A percentile compares a stretch with the other conserved stretches of the same genome.
phyloP scores from a whole-genome alignment of 495 filamentous ascomycete species.

The Penicillium arizonense region DNA sequence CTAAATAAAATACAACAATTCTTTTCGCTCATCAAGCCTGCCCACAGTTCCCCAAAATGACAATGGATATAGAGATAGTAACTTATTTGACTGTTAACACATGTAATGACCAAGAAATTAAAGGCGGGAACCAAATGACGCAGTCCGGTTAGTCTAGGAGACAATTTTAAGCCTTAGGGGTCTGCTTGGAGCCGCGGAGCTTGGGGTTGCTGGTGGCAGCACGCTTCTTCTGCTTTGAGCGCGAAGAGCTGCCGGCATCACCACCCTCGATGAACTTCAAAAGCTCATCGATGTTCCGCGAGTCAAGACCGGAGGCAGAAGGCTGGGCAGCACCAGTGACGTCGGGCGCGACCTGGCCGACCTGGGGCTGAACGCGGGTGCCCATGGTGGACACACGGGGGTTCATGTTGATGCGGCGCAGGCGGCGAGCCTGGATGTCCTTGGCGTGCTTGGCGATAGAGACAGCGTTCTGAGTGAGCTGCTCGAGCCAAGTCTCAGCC shows the following conservation, averaged over 20 bases:
- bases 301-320: constrained; percentile 53
- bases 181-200: constrained; percentile 52
- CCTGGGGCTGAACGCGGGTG: constrained; percentile 49
- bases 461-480: constrained; percentile 92
- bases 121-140: constrained; percentile 6
- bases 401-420: constrained; percentile 58
- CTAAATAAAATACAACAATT: constrained; percentile 31
- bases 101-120: constrained; percentile 27
- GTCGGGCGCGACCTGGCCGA: constrained; percentile 53
- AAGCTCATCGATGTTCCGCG: constrained; percentile 79
- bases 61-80: constrained; percentile 24
- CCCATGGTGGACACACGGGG: constrained; percentile 52
- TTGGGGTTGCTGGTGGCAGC: constrained; percentile 68
- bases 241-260: constrained; percentile 48
- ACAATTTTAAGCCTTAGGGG: constrained; percentile 26
- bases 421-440: constrained; percentile 69
- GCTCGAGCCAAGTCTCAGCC: constrained; percentile 90
- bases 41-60: constrained; percentile 24
- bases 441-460: constrained; percentile 89
- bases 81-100: constrained; percentile 36
- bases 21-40: constrained; percentile 36
- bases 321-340: constrained; percentile 36
- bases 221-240: constrained; percentile 64
- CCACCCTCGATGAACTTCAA: constrained; percentile 83
- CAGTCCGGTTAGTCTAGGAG: background rate